These are phyloP conservation scores for Scedosporium apiospermum DNA, from an alignment of 2,329 filamentous ascomycete species.

Conservation along the genomic window DNA sequence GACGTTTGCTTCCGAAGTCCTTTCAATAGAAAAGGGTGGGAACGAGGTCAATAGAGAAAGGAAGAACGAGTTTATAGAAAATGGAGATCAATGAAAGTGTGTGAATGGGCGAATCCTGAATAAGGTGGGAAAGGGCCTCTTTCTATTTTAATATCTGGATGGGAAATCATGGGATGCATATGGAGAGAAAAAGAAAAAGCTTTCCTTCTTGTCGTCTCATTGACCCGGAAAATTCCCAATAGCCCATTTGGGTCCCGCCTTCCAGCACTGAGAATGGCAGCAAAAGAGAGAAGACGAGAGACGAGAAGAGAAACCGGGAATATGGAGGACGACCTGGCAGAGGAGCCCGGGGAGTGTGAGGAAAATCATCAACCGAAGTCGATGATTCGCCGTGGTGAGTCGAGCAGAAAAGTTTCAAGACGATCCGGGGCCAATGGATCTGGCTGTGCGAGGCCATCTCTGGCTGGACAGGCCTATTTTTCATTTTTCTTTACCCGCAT, in stretches of 20 bases:
- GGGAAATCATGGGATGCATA: not conserved
- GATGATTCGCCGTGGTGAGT: not conserved
- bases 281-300: not conserved
- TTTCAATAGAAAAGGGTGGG: not conserved
- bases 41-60: not conserved
- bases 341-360: not conserved
- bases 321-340: not conserved
- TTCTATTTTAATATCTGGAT: not conserved
- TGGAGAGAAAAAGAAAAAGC: too few relatives aligned
- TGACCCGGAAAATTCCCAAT: not conserved
- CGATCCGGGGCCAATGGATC: not conserved
- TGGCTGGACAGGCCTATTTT: not conserved
- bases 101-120: not conserved
- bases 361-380: not conserved
- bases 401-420: slow-evolving; percentile 1
- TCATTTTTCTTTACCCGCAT: not conserved
- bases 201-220: not conserved
- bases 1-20: not conserved
- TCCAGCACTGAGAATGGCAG: not conserved
- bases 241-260: too few relatives aligned
- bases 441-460: not conserved
- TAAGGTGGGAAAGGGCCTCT: not conserved
- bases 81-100: not conserved
- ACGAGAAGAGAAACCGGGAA: not conserved
- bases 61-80: not conserved